phyloP scores from a whole-genome alignment of 2,329 filamentous ascomycete species.

The Rhinocladiella similis region DNA sequence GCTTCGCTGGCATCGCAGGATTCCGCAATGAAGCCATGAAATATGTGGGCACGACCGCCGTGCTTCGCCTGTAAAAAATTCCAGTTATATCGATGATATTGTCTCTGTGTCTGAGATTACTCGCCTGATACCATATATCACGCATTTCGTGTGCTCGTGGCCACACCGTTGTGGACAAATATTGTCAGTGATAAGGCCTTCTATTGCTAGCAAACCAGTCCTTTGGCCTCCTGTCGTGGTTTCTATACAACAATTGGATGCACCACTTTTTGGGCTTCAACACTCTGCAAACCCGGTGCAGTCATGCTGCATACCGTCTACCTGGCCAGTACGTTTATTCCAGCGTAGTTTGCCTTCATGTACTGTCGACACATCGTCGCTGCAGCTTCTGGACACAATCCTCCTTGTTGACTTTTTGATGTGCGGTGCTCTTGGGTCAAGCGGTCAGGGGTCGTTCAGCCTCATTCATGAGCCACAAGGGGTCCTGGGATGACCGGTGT shows the following conservation, averaged over 20 bases:
- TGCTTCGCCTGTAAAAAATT: constrained; percentile 21
- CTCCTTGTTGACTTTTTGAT: neutral
- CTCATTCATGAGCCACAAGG: constrained; percentile 9
- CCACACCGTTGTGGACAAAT: constrained; percentile 11
- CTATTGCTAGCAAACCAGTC: constrained; percentile 8
- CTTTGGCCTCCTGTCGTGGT: constrained; percentile 8
- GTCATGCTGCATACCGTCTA: constrained; percentile 31
- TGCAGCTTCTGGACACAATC: neutral
- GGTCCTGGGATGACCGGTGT: neutral
- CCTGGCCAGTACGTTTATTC: constrained; percentile 29
- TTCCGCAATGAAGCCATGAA: constrained; percentile 19
- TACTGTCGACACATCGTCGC: constrained; percentile 10
- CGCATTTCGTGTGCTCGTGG: constrained; percentile 9
- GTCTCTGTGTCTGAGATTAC: constrained; percentile 16
- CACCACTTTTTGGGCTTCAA: constrained; percentile 22
- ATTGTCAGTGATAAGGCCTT: constrained; percentile 12
- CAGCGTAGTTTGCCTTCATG: constrained; percentile 7
- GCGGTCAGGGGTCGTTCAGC: constrained; percentile 14
- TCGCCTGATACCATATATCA: constrained; percentile 11
- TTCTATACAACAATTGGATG: constrained; percentile 16
- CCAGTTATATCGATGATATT: constrained; percentile 21
- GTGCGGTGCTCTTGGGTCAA: neutral
- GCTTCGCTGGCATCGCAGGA: constrained; percentile 32
- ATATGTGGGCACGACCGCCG: constrained; percentile 17
- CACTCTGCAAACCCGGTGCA: constrained; percentile 8